Percentiles rank a stretch among this genome's conserved stretches.
phyloP scores from a whole-genome alignment of 768 basidiomycete species.

The Hemileccinum impolitum region DNA sequence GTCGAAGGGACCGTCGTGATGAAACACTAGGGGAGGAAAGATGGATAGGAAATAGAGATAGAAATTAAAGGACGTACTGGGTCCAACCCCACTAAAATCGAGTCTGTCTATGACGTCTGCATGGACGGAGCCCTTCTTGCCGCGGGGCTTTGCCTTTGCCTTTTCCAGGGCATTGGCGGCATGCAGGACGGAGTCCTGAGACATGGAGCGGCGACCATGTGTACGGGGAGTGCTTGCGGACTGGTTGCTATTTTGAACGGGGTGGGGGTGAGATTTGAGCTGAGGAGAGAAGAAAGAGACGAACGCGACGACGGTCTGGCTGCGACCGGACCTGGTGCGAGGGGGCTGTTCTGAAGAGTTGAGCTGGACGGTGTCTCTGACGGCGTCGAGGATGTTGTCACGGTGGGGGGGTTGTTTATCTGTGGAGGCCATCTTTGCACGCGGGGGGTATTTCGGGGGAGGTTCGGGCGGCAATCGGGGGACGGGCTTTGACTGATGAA shows the following conservation, averaged over 20 bases:
- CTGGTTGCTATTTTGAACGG: constrained; percentile 17
- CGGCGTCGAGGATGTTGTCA: constrained; percentile 54
- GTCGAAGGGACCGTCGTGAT: constrained; percentile 91
- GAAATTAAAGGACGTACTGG: constrained; percentile 52
- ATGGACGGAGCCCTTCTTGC: constrained; percentile 74
- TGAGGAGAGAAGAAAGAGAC: constrained; percentile 9
- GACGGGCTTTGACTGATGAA: constrained; percentile 25
- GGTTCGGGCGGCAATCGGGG: constrained; percentile 43
- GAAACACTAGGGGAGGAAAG: constrained; percentile 59
- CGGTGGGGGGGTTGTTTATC: constrained; percentile 33
- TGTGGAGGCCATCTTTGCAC: constrained; percentile 25
- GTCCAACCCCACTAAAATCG: constrained; percentile 80
- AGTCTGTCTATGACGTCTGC: constrained; percentile 89
- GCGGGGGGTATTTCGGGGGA: constrained; percentile 28
- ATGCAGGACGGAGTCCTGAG: constrained; percentile 45
- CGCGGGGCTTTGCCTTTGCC: constrained; percentile 45
- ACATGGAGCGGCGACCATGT: constrained; percentile 44
- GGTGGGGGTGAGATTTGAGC: constrained; percentile 19
- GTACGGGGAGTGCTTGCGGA: constrained; percentile 21
- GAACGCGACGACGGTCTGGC: constrained; percentile 46
- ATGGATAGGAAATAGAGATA: neutral
- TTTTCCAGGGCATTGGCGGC: constrained; percentile 42
- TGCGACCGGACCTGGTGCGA: constrained; percentile 50
- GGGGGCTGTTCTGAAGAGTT: constrained; percentile 42
- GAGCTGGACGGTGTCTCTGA: constrained; percentile 66